Percentiles rank a stretch among this genome's conserved stretches.
Conservation (phyloP, 2,329 filamentous ascomycete genomes). For the Diaporthe humulicola region DNA sequence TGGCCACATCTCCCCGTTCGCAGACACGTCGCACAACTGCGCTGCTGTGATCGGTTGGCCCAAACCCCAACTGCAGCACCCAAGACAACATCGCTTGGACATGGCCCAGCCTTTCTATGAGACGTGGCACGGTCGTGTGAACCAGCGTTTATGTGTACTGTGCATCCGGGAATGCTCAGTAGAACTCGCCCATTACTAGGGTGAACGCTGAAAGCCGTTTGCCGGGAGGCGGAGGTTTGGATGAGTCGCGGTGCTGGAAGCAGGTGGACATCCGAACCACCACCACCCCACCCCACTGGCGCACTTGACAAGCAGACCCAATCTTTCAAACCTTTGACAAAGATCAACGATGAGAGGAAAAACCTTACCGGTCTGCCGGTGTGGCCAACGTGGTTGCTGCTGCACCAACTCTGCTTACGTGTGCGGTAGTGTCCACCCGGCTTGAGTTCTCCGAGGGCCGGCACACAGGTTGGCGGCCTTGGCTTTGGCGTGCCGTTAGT, state of each 20-base stretch:
- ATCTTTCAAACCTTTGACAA: constrained; percentile 23
- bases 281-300: constrained; percentile 24
- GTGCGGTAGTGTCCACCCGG: constrained; percentile 9
- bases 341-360: background rate
- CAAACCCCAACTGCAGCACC: constrained; percentile 18
- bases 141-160: background rate
- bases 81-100: constrained; percentile 23
- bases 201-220: background rate
- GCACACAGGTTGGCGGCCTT: background rate
- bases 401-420: constrained; percentile 29
- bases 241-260: constrained; percentile 1
- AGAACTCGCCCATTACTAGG: background rate
- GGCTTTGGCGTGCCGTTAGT: background rate
- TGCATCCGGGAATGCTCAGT: background rate
- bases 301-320: constrained; percentile 29
- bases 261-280: constrained; percentile 10
- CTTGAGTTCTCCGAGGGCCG: background rate
- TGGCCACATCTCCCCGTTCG: background rate
- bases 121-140: constrained; percentile 4
- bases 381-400: background rate
- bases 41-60: constrained; percentile 10
- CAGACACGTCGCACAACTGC: constrained; percentile 8
- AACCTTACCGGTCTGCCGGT: background rate
- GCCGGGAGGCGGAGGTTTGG: background rate
- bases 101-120: background rate